Conservation (phyloP, 495 filamentous ascomycete species). For the Xylaria palmicola region DNA sequence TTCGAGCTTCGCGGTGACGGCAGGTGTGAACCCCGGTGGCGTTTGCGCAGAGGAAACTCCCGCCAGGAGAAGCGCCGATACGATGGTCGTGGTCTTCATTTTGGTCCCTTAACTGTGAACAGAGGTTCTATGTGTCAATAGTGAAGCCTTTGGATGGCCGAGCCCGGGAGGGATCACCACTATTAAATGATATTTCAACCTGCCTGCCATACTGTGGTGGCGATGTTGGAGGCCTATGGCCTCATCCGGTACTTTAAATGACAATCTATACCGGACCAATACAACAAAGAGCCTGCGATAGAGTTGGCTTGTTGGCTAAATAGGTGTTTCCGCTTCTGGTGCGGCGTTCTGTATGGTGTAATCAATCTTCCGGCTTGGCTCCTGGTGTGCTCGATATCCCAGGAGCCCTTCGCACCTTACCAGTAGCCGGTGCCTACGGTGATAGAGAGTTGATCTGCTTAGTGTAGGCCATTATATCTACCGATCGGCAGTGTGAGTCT, state of each 20-base stretch:
- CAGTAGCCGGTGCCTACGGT: neutral
- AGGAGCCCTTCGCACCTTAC: neutral
- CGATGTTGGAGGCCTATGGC: too few species aligned
- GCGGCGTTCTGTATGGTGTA: neutral
- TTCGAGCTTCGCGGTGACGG: conserved; percentile 40
- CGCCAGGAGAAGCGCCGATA: conserved; percentile 24
- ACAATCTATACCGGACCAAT: conserved; percentile 4
- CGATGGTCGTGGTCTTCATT: conserved; percentile 25
- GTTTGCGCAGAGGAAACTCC: conserved; percentile 38
- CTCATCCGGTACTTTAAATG: neutral
- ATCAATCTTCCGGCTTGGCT: conserved; percentile 14
- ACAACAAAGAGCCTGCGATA: neutral
- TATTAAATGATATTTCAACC: conserved; percentile 3
- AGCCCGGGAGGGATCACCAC: neutral
- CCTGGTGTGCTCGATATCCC: neutral
- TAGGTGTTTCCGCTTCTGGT: neutral
- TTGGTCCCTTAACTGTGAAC: conserved; percentile 6
- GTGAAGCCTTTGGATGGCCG: neutral
- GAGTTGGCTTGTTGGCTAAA: conserved; percentile 7
- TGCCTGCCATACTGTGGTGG: neutral
- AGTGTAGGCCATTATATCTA: neutral
- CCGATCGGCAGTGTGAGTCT: neutral
- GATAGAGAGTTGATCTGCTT: neutral
- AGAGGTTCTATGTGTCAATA: neutral
- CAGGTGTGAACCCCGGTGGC: conserved; percentile 41